Base-by-base conservation (phyloP, 1,284 basidiomycete species). In the Ustilago trichophora region DNA sequence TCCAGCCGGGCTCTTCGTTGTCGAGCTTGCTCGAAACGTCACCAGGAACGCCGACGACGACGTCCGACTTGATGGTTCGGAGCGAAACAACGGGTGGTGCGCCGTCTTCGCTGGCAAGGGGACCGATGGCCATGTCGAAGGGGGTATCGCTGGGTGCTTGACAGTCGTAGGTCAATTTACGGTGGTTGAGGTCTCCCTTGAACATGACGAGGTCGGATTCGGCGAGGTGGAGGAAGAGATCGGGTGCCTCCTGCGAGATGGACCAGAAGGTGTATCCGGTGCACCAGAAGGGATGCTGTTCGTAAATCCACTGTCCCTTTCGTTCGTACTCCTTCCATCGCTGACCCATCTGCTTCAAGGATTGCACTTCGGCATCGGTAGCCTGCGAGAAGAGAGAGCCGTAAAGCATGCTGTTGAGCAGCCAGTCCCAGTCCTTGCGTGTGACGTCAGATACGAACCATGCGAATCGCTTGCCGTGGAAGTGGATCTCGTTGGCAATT, bases 401-500 rank as follows among this genome's bases (percentile, higher is more conserved):
- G 76, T 82, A 83, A 22, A 78, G 73, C 81, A 82, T 82, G 37
- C 67, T 60, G 77, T 83, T 83, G 52, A 83, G 65, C 40, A 84
- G 82, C 94, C 95, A 98, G 65, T 92, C 87, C 92, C 93, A 98
- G 80, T 98, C 95, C 82, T 93, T 91, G 82, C 87, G 90, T 34
- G 94, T 97, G 22, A 98, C 95, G 80, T 98, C 95, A n/a, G 91
- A 93, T 33, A 83, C 82, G 64, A 76, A 78, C 74, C 71, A 78
- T 16, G 78, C 72, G 37, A 79, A 72, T 19, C 76, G 66, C 65
- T 80, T 95, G 48, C 92, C 92, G 80, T 95, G 95, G 88, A 98
- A 97, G 72, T 88, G 88, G 64, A 98, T 86, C 83, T 93, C 85
- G 48, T 84, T 88, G 34, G 91, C 93, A 38, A 94, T 87, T 3